A percentile compares a stretch with the other conserved stretches of the same genome.
These are phyloP conservation scores for Phytopythium oedochilum DNA, from an alignment of 352 stramenopile genomes.

Conservation along the genomic window DNA sequence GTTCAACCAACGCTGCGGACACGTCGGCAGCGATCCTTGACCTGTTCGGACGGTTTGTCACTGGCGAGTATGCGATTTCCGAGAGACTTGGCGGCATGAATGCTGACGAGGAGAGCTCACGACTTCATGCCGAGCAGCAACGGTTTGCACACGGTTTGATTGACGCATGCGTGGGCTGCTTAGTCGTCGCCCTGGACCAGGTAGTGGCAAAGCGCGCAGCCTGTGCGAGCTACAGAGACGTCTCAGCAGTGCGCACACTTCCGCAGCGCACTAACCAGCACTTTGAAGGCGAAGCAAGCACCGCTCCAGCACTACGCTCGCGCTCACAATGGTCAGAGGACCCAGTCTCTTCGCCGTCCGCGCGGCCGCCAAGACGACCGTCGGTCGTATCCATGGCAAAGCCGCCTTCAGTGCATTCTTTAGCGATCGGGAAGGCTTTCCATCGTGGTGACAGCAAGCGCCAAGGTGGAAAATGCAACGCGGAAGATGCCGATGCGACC, in stretches of 20 bases:
- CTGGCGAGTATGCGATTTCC: constrained; percentile 21
- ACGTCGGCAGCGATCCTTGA: constrained; percentile 16
- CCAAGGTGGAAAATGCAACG: not conserved
- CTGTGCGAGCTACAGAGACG: not conserved
- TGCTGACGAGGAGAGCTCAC: constrained; percentile 9
- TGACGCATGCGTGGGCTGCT: not conserved
- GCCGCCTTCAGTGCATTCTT: not conserved
- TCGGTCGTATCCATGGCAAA: not conserved
- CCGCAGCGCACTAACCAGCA: not conserved
- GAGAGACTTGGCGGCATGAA: constrained; percentile 34
- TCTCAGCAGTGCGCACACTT: no score
- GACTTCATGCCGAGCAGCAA: constrained; percentile 4
- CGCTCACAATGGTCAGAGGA: not conserved
- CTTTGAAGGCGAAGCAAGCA: not conserved
- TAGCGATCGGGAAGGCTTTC: not conserved
- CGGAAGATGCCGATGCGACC: not conserved
- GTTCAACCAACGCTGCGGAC: constrained; percentile 4
- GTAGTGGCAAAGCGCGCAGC: not conserved
- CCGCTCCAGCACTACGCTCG: not conserved
- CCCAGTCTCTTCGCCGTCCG: not conserved
- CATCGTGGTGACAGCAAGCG: not conserved
- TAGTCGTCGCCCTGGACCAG: not conserved
- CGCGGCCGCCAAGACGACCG: not conserved
- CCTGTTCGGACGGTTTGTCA: constrained; percentile 22
- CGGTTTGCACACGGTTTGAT: constrained; percentile 20